These are phyloP conservation scores for Coprinopsis marcescibilis DNA, from an alignment of 768 basidiomycete genomes.

Conservation along the genomic window DNA sequence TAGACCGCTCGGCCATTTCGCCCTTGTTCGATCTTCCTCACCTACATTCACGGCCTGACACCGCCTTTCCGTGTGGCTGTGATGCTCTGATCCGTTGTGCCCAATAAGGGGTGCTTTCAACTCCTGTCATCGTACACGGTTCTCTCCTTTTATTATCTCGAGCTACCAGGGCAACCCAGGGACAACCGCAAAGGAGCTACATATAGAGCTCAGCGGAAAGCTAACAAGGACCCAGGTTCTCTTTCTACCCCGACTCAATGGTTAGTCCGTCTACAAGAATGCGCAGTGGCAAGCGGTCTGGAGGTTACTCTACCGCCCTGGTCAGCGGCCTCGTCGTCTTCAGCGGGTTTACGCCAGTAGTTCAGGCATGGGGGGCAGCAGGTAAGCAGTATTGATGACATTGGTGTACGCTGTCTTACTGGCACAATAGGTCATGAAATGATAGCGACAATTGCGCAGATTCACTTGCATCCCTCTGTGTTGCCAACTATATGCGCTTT, in stretches of 20 bases:
- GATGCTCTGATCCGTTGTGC: no score
- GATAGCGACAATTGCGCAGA: conserved; percentile 90
- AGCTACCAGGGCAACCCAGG: not conserved
- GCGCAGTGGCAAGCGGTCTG: not conserved
- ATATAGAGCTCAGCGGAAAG: not conserved
- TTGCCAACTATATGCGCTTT: conserved; percentile 64
- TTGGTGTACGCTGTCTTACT: not conserved
- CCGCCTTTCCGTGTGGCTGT: no score
- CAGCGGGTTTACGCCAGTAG: not conserved
- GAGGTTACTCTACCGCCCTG: not conserved
- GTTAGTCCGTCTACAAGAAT: no score
- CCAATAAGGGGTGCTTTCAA: not conserved
- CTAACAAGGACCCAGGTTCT: not conserved
- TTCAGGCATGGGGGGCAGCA: conserved; percentile 2
- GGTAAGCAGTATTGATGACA: not conserved
- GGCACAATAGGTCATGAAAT: conserved; percentile 77
- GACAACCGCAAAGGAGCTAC: not conserved
- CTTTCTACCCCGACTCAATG: not conserved
- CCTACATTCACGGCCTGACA: no score
- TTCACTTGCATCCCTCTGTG: conserved; percentile 75
- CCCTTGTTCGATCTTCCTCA: conserved; percentile 3
- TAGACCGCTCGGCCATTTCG: conserved; percentile 79
- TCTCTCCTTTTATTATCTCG: not conserved
- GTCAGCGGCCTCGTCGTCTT: not conserved
- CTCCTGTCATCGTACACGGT: not conserved